Evolutionary conservation across 2,329 filamentous ascomycete genomes (phyloP), one percentile per base, ranked within the genome.

Genomic region (Sporothrix luriei): DNA sequence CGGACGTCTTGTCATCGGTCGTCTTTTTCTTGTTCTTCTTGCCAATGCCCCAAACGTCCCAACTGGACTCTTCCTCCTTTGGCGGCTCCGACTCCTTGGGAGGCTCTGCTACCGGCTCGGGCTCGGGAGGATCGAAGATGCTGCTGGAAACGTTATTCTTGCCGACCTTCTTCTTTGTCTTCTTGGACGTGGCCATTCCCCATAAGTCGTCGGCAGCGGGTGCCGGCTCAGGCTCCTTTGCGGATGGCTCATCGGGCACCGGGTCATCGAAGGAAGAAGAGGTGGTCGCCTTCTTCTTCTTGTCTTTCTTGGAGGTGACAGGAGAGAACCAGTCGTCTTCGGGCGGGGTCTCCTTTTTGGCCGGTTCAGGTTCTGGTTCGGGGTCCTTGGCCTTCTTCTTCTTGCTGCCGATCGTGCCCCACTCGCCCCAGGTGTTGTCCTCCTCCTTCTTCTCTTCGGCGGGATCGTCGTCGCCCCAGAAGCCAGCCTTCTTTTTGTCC

Each of bases 11-110:
- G 14, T 61, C 48, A 13, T 65, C 69, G 19, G 26, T 24, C 16
- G 76, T 74, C 73, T 78, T 77, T 71, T 82, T 82, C 74, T 82
- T 81, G 67, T 80, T 82, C 73, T 82, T 82, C 72, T 80, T 81
- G 71, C 82, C 81, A 66, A 79, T 75, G 65, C 79, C 79, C 73
- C 76, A 78, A 78, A 80, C 82, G 71, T 76, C 81, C 82, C 79
- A 83, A 62, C 78, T 77, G 24, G 78, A 16, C n/a, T 72, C 72
- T 21, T 71, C 72, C 38, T 73, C 70, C 29, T 74, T 72, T 16
- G 69, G 61, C 2, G 70, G 52, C 43, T 72, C 72, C 0, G 61
- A 26, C n/a, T 73, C 69, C 33, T 74, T 72, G 16, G 68, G 62
- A 1, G 70, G 57, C 38, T 72, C 72, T 0, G 59, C 21, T 13